These are phyloP conservation scores for Backusella australiensis DNA, from an alignment of 192 early-diverging fungal genomes.

Conservation along the genomic window DNA sequence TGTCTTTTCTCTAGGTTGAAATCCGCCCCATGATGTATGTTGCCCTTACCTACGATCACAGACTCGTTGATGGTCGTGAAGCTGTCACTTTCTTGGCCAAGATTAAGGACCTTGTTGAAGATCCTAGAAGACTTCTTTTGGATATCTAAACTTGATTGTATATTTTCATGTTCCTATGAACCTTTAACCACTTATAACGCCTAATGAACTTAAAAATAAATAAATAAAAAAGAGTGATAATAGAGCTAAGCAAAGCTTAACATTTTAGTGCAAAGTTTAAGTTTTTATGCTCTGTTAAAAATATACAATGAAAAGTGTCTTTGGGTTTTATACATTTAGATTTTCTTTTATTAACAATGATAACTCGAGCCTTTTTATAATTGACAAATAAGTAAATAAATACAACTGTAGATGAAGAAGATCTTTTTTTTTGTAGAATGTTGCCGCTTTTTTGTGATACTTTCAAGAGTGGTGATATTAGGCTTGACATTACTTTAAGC, in stretches of 20 bases:
- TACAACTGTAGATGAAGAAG: no score
- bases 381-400: no score
- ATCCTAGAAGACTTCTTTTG: conserved; percentile 88
- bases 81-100: conserved; percentile 98
- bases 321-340: background rate
- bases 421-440: no score
- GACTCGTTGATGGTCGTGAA: conserved; percentile 98
- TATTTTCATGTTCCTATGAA: background rate
- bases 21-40: conserved; percentile 97
- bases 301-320: background rate
- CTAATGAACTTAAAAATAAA: background rate
- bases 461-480: no score
- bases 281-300: background rate
- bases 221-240: conserved; percentile 3
- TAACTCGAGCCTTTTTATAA: no score
- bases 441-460: no score
- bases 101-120: conserved; percentile 95
- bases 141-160: conserved; percentile 63
- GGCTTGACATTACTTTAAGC: no score
- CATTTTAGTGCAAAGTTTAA: background rate
- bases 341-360: background rate
- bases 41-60: conserved; percentile 98
- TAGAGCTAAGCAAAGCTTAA: background rate
- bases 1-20: conserved; percentile 52
- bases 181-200: background rate